These are phyloP conservation scores for Fusarium pseudonygamai DNA, from an alignment of 2,329 filamentous ascomycete species.

Conservation along the genomic window DNA sequence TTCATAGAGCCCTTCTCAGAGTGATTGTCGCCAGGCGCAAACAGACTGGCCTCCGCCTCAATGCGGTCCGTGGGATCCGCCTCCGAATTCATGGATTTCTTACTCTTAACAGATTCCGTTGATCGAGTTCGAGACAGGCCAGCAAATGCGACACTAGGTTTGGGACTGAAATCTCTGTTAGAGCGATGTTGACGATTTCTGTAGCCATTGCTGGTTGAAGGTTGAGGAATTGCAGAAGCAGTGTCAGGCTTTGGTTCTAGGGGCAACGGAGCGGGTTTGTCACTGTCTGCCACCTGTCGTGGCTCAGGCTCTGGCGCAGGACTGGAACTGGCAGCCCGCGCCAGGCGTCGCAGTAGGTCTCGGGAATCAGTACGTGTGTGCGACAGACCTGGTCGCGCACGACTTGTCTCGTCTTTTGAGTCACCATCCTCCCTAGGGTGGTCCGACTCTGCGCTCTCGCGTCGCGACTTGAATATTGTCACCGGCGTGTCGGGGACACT, in stretches of 20 bases:
- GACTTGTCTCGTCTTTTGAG: constrained; percentile 18
- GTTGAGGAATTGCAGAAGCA: constrained; percentile 25
- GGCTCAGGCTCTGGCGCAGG: constrained; percentile 48
- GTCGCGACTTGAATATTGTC: constrained; percentile 50
- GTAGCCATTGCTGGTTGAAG: constrained; percentile 28
- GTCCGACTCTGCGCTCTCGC: constrained; percentile 19
- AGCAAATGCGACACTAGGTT: constrained; percentile 58
- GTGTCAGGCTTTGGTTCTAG: constrained; percentile 28
- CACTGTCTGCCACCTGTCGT: constrained; percentile 26
- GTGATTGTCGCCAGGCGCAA: constrained; percentile 63
- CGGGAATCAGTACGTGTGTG: constrained; percentile 53
- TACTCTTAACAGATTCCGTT: constrained; percentile 58
- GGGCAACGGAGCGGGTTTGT: constrained; percentile 11
- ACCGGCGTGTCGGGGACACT: constrained; percentile 53
- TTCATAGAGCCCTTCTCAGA: constrained; percentile 65
- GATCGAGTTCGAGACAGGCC: constrained; percentile 56
- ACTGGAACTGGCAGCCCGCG: constrained; percentile 58
- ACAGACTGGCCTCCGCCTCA: constrained; percentile 64
- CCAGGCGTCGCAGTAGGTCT: constrained; percentile 60
- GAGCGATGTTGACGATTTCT: constrained; percentile 15
- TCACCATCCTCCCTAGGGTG: not conserved
- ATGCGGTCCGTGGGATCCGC: constrained; percentile 66
- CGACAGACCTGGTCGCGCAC: constrained; percentile 26
- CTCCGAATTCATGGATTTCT: constrained; percentile 60
- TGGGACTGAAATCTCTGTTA: constrained; percentile 42